Conservation (phyloP, 176 grass and related monocot species). For the Oryza glaberrima region DNA sequence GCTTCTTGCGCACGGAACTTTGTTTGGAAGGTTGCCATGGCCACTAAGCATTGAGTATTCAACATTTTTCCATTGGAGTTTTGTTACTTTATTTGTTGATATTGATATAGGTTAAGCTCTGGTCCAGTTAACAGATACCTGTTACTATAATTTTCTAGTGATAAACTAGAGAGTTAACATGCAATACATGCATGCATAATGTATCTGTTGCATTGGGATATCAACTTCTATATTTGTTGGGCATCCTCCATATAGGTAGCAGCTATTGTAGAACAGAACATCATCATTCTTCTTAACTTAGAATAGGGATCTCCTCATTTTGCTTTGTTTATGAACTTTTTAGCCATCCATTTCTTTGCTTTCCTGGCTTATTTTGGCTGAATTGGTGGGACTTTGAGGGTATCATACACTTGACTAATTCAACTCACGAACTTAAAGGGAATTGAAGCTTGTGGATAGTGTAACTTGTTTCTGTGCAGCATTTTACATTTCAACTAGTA, state of each 20-base stretch:
- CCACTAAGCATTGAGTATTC: conserved; percentile 24
- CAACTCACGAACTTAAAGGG: not conserved
- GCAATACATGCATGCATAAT: not conserved
- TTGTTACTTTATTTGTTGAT: conserved; percentile 32
- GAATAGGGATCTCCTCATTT: conserved; percentile 14
- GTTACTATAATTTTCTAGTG: conserved; percentile 9
- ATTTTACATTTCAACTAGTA: conserved; percentile 5
- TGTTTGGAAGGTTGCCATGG: conserved; percentile 82
- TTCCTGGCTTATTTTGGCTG: not conserved
- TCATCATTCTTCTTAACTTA: conserved; percentile 17
- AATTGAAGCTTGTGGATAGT: not conserved
- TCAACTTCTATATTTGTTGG: not conserved
- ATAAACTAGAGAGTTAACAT: not conserved
- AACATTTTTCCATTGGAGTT: conserved; percentile 3
- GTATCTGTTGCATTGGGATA: conserved; percentile 21
- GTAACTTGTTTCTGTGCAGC: conserved; percentile 29
- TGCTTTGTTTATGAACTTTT: conserved; percentile 1
- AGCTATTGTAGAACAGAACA: conserved; percentile 14
- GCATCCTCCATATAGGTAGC: conserved; percentile 24
- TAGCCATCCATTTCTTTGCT: not conserved
- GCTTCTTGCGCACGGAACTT: conserved; percentile 84
- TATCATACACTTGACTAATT: conserved; percentile 19
- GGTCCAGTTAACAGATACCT: conserved; percentile 15
- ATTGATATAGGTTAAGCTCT: conserved; percentile 5
- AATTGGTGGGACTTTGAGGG: not conserved